These are phyloP conservation scores for Rubroshorea leprosula DNA, from an alignment of 345 rosid genomes.

Conservation along the genomic window DNA sequence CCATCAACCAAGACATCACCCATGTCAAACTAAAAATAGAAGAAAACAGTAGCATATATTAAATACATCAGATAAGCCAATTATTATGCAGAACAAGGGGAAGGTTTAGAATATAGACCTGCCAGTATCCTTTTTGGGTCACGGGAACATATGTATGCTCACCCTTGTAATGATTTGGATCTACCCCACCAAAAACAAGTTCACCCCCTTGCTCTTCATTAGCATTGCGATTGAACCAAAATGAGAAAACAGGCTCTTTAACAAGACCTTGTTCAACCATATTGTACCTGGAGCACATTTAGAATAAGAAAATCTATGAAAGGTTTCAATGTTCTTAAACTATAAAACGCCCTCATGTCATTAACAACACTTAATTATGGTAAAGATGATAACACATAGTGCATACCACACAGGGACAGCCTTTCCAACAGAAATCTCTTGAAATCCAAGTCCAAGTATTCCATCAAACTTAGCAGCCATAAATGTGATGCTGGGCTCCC, in stretches of 20 bases:
- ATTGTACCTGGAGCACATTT: conserved; percentile 46
- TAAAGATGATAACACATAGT: background rate
- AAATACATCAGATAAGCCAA: background rate
- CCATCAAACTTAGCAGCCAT: conserved; percentile 69
- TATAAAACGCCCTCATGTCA: too few relatives aligned
- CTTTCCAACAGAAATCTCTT: conserved; percentile 59
- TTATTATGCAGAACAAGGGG: background rate
- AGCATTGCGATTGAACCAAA: conserved; percentile 69
- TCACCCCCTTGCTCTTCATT: conserved; percentile 67
- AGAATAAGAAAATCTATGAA: too few relatives aligned
- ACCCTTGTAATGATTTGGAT: conserved; percentile 56
- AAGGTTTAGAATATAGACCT: conserved; percentile 36
- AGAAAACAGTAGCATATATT: conserved; percentile 4
- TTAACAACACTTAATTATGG: too few relatives aligned
- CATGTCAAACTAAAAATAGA: conserved; percentile 48
- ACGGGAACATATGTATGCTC: conserved; percentile 66
- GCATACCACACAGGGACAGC: conserved; percentile 57
- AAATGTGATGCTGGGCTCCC: conserved; percentile 54
- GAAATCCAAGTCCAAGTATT: conserved; percentile 59
- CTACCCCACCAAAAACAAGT: conserved; percentile 72
- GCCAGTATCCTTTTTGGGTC: conserved; percentile 65
- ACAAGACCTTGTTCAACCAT: conserved; percentile 65
- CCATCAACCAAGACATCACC: conserved; percentile 56
- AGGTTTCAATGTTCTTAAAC: background rate
- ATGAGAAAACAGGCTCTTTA: conserved; percentile 57